Base-by-base conservation (phyloP, 192 early-diverging fungal species). In the Anaeromyces robustus region DNA sequence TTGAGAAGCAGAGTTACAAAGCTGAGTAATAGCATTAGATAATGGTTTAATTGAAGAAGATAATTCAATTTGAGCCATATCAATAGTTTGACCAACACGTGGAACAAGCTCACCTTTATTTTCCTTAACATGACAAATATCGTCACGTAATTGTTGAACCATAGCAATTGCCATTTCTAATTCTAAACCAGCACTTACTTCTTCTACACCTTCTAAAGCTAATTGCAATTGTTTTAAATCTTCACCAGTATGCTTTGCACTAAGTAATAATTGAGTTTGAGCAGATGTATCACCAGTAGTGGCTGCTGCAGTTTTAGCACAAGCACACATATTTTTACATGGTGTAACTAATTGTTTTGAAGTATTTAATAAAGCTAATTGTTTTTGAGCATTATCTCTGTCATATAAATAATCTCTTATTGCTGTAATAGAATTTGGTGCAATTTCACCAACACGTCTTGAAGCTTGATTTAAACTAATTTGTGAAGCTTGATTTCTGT, bases 401-500 rank as follows among this genome's bases (percentile, higher is more conserved):
- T 85, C 82, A 1, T 17, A 19, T 18, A 80, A 81, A 28, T 34
- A 43, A 26, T 43, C 78, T 37, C 85, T 87, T 31, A 87, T 79
- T 2, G 88, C 84, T 0, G 52, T 31, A 26, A 83, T 79, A 6
- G 88, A 41, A 19, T 81, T 59, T 22, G 87, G 86, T 7, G 82
- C 84, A 18, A 82, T 78, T 29, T 91, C 89, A 17, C 80, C 77
- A n/a, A 88, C 79, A 6, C 80, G 31, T 81, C 85, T 84, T 12
- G 84, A 82, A 16, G 87, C 82, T 77, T 84, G 85, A 77, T 89
- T 91, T 1, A 91, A 81, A 31, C 87, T 80, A 29, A 89, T 34
- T 80, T 91, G 89, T 37, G 86, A 86, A 5, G 83, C 80, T 81
- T 88, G 90, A 80, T 91, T 88, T 17, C 88, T 82, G 81, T 89